These are phyloP conservation scores for Clonostachys rhizophaga DNA, from an alignment of 2,329 filamentous ascomycete genomes.

Conservation along the genomic window DNA sequence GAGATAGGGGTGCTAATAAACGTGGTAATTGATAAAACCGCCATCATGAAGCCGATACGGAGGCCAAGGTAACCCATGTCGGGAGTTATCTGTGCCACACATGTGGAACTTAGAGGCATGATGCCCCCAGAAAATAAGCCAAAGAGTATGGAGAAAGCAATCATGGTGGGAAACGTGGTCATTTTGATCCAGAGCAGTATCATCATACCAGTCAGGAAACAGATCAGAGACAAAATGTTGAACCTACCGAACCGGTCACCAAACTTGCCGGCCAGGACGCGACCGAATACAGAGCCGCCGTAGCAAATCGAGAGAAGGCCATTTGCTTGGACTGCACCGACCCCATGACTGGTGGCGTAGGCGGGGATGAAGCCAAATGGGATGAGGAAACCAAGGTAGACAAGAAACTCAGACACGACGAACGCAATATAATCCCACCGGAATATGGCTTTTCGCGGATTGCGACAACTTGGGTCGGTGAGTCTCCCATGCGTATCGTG, in stretches of 20 bases:
- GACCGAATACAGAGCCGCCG: constrained; percentile 46
- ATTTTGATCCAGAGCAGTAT: constrained; percentile 22
- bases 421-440: constrained; percentile 12
- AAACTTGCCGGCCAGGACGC: constrained; percentile 44
- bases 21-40: constrained; percentile 15
- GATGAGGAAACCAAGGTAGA: constrained; percentile 19
- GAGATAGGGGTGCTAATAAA: constrained; percentile 14
- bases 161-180: constrained; percentile 7
- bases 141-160: constrained; percentile 16
- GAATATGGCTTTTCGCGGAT: not conserved
- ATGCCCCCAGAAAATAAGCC: constrained; percentile 22
- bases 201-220: constrained; percentile 13
- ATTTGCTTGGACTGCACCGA: constrained; percentile 38
- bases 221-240: constrained; percentile 28
- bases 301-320: constrained; percentile 59
- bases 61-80: constrained; percentile 20
- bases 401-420: constrained; percentile 12
- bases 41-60: constrained; percentile 23
- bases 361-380: constrained; percentile 31
- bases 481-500: no score
- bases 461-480: not conserved
- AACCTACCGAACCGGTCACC: constrained; percentile 44
- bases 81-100: constrained; percentile 19
- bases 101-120: constrained; percentile 23
- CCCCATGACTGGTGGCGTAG: constrained; percentile 41